A percentile compares a stretch with the other conserved stretches of the same genome.
These are phyloP conservation scores for Histomonas meleagridis DNA, from an alignment of 208 protist genomes.

Conservation along the genomic window DNA sequence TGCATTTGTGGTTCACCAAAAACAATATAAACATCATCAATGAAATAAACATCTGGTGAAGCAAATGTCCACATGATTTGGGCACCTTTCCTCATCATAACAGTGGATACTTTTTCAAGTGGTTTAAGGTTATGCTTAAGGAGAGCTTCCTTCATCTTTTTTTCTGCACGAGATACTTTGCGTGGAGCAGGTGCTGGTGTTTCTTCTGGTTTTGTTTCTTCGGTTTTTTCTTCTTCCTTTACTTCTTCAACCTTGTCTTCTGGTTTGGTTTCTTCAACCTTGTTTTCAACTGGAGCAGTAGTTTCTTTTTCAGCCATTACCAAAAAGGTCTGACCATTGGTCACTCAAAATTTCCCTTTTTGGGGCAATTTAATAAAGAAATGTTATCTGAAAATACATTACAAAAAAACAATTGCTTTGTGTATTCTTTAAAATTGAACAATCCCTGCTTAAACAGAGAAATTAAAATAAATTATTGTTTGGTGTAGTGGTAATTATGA, in stretches of 20 bases:
- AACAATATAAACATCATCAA: background rate
- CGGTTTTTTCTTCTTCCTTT: background rate
- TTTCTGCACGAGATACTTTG: background rate
- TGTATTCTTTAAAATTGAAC: no score
- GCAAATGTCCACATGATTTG: background rate
- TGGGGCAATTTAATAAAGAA: no score
- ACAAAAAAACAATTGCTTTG: no score
- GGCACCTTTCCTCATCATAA: background rate
- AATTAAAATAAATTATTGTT: no score
- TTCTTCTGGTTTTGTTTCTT: no score
- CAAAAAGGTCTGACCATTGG: no score
- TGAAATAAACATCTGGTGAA: background rate
- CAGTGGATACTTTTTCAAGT: background rate
- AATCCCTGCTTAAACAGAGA: no score
- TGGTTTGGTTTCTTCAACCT: background rate
- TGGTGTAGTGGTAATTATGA: no score
- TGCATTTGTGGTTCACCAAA: background rate
- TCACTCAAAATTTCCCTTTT: no score
- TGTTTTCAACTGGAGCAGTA: no score
- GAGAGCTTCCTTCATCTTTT: background rate
- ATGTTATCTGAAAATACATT: no score
- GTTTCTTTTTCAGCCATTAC: no score
- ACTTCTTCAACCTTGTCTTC: background rate
- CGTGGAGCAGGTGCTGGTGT: background rate
- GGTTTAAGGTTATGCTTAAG: background rate